Base-by-base conservation (phyloP, 805 yeast genomes). In the Candida fluviatilis region DNA sequence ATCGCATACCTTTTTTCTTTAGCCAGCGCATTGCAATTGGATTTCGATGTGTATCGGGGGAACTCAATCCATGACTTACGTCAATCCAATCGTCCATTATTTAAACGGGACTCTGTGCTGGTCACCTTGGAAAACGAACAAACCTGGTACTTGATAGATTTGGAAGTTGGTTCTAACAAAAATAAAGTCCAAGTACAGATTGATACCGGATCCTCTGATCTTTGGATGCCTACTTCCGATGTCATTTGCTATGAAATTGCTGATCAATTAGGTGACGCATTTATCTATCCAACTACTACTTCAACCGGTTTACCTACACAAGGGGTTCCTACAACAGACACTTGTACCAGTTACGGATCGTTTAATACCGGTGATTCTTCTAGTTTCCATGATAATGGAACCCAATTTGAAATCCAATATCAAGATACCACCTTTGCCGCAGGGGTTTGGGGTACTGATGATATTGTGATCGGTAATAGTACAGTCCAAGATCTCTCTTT, bases 361-460 rank as follows among this genome's bases (percentile, higher is more conserved):
- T 42, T 39, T 34, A 38, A 25, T 40, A 42, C 40, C 60, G 18
- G 25, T 14, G 36, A 24, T 8, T 24, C 31, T 5, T 16, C 11
- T 5, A 16, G 25, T 5, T 31, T 33, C 35, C n/a, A 21, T 4
- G 23, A 24, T 5, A 34, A 34, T 18, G 37, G 8, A 21, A 11
- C 28, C 3, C 13, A n/a, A 3, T 42, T 39, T 17, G 4, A 3
- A 15, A 31, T 39, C 26, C 30, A 52, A 34, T 79, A 78, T 51
- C 71, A 71, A 12, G 82, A 77, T 46, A 63, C 65, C 17, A 58
- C 71, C 5, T 69, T 58, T 42, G 80, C 79, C 8, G 46, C 52
- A 8, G 86, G 85, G 10, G 43, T 47, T 10, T 80, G 80, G 78
- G 62, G 57, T 4, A 36, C 35, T 3, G 66, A 57, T 37, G 28